Evolutionary conservation across 1,284 basidiomycete species (phyloP), one percentile per base, ranked within the genome.

Genomic region (Vanrija pseudolonga): DNA sequence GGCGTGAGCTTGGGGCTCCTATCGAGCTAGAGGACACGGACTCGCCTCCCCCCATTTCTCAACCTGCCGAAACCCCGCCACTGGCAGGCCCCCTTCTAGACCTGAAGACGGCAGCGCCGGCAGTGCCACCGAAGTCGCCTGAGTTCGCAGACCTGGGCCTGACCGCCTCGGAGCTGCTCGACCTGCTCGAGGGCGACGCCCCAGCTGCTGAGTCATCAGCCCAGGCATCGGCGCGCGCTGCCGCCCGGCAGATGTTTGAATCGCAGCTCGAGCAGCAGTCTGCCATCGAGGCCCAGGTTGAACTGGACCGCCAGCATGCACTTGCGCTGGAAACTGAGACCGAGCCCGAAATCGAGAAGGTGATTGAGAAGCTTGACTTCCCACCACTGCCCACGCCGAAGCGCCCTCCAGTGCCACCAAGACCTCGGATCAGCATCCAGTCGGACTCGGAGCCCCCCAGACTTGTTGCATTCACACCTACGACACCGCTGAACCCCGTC

Each of bases 171-270:
- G 69, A 68, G 18, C 60, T 73, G 1, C 53, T 71, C n/a, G 50
- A 58, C 43, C 49, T 71, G 9, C 57, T 73, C 4, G 68, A 71
- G 38, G 44, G 47, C 3, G 56, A 57, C 5, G 45, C n/a, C 32
- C 12, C 32, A 20, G 49, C 32, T 18, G 55, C 46, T 2, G 55
- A 60, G 43, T 57, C 59, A 26, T 57, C 55, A 12, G 56, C 65
- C 0, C 65, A 67, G 38, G 68, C 58, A 3, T 62, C 62, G 3
- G 62, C 64, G 0, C 56, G 51, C 37, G 49, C 55, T 6, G 57
- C 60, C 4, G 37, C 47, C 2, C 47, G 50, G 6, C 36, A 38
- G 7, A 41, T 36, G 6, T 32, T 57, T n/a, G 28, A 39, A 22
- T 52, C 43, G 7, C 54, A 60, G 32, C 15, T 56, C 12, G 41